Percentiles rank a stretch among this genome's conserved stretches.
Conservation (phyloP, 805 yeast species). For the Wickerhamiella kurtzmanii region DNA sequence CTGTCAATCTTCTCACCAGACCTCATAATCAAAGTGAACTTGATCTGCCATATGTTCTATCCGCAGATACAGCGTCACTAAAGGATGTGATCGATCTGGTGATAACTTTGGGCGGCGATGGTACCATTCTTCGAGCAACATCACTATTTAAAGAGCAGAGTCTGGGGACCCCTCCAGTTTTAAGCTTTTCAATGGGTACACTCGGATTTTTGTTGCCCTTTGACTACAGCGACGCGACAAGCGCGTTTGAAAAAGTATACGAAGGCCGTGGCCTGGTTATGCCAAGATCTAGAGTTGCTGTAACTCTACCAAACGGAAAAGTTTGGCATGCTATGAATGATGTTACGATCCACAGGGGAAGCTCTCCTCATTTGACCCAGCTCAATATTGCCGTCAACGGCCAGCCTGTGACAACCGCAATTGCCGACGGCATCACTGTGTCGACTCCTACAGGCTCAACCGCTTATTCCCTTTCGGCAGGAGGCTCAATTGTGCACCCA, state of each 20-base stretch:
- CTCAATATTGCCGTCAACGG: conserved; percentile 79
- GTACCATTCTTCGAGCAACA: conserved; percentile 77
- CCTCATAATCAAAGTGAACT: conserved; percentile 65
- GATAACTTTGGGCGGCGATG: conserved; percentile 93
- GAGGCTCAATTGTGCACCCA: conserved; percentile 90
- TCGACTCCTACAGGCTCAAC: conserved; percentile 94
- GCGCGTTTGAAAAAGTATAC: conserved; percentile 54
- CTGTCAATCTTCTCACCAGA: conserved; percentile 64
- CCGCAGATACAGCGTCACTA: conserved; percentile 33
- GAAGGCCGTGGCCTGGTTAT: conserved; percentile 56
- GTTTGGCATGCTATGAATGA: conserved; percentile 82
- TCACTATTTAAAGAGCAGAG: conserved; percentile 49
- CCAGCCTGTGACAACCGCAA: conserved; percentile 72
- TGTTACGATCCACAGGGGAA: conserved; percentile 75
- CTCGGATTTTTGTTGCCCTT: conserved; percentile 82
- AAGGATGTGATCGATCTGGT: conserved; percentile 56
- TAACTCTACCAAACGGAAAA: conserved; percentile 5
- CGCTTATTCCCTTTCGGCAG: conserved; percentile 77
- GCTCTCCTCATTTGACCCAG: conserved; percentile 70
- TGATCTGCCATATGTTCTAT: conserved; percentile 12
- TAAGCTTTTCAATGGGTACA: conserved; percentile 82
- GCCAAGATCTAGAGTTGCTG: conserved; percentile 52
- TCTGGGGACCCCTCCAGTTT: conserved; percentile 68
- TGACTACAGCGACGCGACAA: conserved; percentile 48
- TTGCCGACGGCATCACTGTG: conserved; percentile 79